Evolutionary conservation across 495 filamentous ascomycete genomes (phyloP).

Genomic region (Podospora didyma): DNA sequence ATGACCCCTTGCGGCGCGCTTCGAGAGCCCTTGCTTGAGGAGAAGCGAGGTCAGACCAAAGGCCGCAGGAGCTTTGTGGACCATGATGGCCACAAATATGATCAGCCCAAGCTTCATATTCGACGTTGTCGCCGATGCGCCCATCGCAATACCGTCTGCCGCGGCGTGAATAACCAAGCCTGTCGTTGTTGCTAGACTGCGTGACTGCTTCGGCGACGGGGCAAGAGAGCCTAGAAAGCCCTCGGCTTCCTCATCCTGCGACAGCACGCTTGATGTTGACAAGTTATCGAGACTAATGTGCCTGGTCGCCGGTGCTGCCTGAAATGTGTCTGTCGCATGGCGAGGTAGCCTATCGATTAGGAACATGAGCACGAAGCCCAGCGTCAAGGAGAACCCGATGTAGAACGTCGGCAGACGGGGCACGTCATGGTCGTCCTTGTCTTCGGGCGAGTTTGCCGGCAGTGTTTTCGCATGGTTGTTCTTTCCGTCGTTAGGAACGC

Average conservation of each 20-base stretch:
- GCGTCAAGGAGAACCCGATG: slow-evolving; percentile 79
- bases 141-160: slow-evolving; percentile 95
- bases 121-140: slow-evolving; percentile 72
- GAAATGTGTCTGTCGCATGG: slow-evolving; percentile 54
- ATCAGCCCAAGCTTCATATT: slow-evolving; percentile 74
- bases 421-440: slow-evolving; percentile 18
- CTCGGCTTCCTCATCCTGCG: slow-evolving; percentile 41
- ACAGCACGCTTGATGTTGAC: slow-evolving; percentile 42
- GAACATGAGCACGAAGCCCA: slow-evolving; percentile 96
- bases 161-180: slow-evolving; percentile 95
- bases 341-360: slow-evolving; percentile 85
- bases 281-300: slow-evolving; percentile 83
- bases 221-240: slow-evolving; percentile 49
- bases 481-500: too few species aligned
- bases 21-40: slow-evolving; percentile 82
- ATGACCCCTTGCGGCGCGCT: slow-evolving; percentile 78
- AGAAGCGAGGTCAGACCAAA: slow-evolving; percentile 90
- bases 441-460: slow-evolving; percentile 8
- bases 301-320: slow-evolving; percentile 48
- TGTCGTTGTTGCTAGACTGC: slow-evolving; percentile 70
- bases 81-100: slow-evolving; percentile 93
- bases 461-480: background rate
- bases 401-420: slow-evolving; percentile 50
- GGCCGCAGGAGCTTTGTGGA: slow-evolving; percentile 94
- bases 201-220: slow-evolving; percentile 47